phyloP scores from a whole-genome alignment of 164 flowering plant genomes.

The Berberis thunbergii region DNA sequence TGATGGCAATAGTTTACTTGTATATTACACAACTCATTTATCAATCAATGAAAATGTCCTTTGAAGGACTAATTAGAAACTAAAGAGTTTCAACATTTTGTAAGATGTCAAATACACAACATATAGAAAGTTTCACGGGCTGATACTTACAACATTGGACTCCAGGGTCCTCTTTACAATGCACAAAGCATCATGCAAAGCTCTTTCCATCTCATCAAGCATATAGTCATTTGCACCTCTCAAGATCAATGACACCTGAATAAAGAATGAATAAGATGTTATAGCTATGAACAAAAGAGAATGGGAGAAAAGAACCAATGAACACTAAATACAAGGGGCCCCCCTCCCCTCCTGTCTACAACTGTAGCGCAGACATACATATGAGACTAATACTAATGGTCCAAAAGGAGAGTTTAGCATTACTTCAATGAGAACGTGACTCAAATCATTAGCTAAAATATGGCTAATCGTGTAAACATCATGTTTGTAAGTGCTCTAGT shows the following conservation, averaged over 20 bases:
- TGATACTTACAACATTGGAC: slow-evolving; percentile 60
- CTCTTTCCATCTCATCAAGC: slow-evolving; percentile 99
- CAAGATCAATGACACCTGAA: slow-evolving; percentile 83
- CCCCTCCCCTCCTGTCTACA: no score
- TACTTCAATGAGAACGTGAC: no score
- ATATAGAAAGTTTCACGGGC: not conserved
- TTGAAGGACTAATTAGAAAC: not conserved
- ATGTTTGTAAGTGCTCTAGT: no score
- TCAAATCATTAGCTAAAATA: no score
- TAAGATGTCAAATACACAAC: not conserved
- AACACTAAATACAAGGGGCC: no score
- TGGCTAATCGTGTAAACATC: no score
- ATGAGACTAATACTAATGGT: not conserved
- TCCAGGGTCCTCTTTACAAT: slow-evolving; percentile 97
- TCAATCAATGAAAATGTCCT: no score
- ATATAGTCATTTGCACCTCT: slow-evolving; percentile 98
- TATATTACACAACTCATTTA: no score
- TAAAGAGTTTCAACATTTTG: not conserved
- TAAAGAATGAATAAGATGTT: slow-evolving; percentile 3
- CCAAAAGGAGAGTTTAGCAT: not conserved
- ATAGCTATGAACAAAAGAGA: no score
- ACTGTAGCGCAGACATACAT: no score
- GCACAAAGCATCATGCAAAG: slow-evolving; percentile 92
- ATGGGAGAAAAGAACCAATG: no score
- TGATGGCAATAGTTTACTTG: no score